phyloP scores from a whole-genome alignment of 106 monocot species.

The Dendrobium officinale region DNA sequence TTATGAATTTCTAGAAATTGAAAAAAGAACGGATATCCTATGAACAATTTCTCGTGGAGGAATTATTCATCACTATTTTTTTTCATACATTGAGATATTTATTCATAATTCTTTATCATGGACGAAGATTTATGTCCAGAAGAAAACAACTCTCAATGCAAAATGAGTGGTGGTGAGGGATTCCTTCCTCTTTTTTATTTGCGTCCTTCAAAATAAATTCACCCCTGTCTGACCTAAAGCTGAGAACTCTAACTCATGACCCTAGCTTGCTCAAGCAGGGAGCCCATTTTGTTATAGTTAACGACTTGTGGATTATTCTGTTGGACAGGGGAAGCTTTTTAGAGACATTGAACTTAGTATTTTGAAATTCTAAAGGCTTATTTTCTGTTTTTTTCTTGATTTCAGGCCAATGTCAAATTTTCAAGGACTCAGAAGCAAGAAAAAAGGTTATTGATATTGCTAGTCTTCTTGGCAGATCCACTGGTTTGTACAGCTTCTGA shows the following conservation, averaged over 20 bases:
- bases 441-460: conserved; percentile 49
- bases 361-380: background rate
- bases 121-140: background rate
- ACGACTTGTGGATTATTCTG: background rate
- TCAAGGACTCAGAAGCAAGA: conserved; percentile 27
- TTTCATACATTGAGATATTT: too few relatives aligned
- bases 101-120: too few relatives aligned
- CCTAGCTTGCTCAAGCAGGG: background rate
- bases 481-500: conserved; percentile 51
- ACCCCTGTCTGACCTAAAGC: background rate
- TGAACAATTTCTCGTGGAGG: too few relatives aligned
- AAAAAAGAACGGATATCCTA: too few relatives aligned
- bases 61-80: too few relatives aligned
- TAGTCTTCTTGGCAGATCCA: conserved; percentile 51
- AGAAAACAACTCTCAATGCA: background rate
- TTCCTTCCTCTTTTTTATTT: background rate
- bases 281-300: background rate
- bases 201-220: background rate
- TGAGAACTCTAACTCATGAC: background rate
- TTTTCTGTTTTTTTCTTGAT: background rate
- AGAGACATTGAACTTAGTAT: background rate
- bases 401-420: conserved; percentile 60
- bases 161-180: too few relatives aligned
- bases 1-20: too few relatives aligned
- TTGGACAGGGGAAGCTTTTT: background rate